Evolutionary conservation across 805 yeast genomes (phyloP), one percentile per base, ranked within the genome.

Genomic region (Wickerhamomyces chaumierensis): DNA sequence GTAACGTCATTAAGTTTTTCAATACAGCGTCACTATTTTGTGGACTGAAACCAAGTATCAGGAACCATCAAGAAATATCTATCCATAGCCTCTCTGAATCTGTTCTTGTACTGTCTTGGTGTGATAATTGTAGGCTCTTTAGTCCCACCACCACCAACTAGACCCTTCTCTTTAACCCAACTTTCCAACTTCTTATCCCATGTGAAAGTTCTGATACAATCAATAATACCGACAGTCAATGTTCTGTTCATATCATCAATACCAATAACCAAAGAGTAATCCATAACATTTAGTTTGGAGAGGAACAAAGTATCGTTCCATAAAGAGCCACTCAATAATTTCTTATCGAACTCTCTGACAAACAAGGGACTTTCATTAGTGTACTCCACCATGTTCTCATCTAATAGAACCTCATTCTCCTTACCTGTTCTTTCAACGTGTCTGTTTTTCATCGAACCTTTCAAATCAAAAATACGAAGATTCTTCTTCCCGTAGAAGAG

Each of bases 131-230:
- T 92, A 0, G 99, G 99, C 47, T 84, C 95, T 50, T 84, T 90
- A 1, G 86, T 84, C 31, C 86, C 84, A 31, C 33, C 18, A 1
- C 83, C 78, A 5, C 87, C 87, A 33, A 90, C 95, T 29, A 92
- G 65, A 1, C 90, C 88, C 51, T 85, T 82, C 40, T 94, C 98
- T 56, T 92, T 92, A 29, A 92, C 98, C 98, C 98, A 92, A 56
- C 94, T 87, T 57, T 92, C 99, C 20, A 92, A 74, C 59, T 88
- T 92, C 60, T 92, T 92, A 53, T 92, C 99, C 99, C 99, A 92
- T 0, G 99, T 92, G 52, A 90, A 92, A 0, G 98, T 87, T 42
- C 99, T 63, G 34, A 92, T 78, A 66, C 94, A 92, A 58, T 92
- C 82, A 43, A 92, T 88, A 32, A 92, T 88, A 3, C 99, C 99